Base-by-base conservation (phyloP, 257 asterid genomes). In the Jaltomata sinuosa region DNA sequence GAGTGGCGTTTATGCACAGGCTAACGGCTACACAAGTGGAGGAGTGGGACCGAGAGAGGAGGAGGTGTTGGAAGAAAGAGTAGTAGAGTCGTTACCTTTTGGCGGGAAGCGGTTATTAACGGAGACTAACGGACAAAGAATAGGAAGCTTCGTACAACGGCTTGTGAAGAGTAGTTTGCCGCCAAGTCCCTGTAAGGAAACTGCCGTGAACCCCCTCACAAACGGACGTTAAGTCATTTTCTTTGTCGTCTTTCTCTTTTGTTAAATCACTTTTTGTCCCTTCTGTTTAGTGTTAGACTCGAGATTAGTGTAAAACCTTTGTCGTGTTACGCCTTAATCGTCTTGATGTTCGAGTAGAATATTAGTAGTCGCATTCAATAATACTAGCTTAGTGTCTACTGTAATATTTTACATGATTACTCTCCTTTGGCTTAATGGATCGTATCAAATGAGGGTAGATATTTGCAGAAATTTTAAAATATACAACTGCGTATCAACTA, bases 131-230 rank as follows among this genome's bases (percentile, higher is more conserved):
- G 94, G 94, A 14, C 89, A 90, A 86, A 91, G 96, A 84, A 90
- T 95, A 83, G 91, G 87, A 47, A 90, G 87, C 74, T 91, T 95
- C 15, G 98, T 90, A 88, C 98, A 93, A 81, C 94, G 97, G 45
- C 97, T 95, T 2, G 92, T 94, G 95, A 90, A 86, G 91, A 92
- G 88, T 86, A 93, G 99, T 83, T 86, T 89, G 87, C 99, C 99
- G 72, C 97, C 98, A 38, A 96, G 99, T 84, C 99, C 98, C 79
- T 90, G 98, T 94, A 94, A 96, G 83, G 97, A 93, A 85, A 86
- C 93, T 42, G 90, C 91, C 90, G 98, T 94, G 87, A 92, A 91
- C 83, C 95, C 94, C 0, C 93, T 94, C 8, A 88, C 88, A 88
- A 88, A 92, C 92, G 97, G 98, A 79, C 97, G 99, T 90, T 96